Conservation (phyloP, 2,329 filamentous ascomycete genomes). For the Colletotrichum truncatum region DNA sequence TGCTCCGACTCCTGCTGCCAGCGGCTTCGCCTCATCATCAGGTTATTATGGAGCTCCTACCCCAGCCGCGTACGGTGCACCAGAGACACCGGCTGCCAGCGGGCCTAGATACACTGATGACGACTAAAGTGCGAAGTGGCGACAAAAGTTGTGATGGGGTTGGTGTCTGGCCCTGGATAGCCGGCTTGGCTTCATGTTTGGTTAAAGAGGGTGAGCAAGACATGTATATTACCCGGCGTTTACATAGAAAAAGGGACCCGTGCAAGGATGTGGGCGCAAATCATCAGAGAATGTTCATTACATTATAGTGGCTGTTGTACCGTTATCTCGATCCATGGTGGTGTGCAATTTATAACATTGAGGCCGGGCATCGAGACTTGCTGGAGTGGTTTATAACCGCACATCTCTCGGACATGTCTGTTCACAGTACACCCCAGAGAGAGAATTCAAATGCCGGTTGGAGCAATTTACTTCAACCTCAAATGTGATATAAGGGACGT, state of each 20-base stretch:
- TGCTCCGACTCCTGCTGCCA: slow-evolving; percentile 76
- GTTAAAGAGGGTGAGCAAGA: background rate
- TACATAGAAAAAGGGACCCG: slow-evolving; percentile 6
- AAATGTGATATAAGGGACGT: background rate
- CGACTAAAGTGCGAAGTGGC: slow-evolving; percentile 42
- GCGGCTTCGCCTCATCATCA: slow-evolving; percentile 55
- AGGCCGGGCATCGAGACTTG: too few relatives aligned
- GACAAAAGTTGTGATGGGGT: background rate
- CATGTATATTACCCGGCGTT: slow-evolving; percentile 31
- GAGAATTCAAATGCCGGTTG: background rate
- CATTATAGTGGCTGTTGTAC: background rate
- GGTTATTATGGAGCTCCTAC: slow-evolving; percentile 69
- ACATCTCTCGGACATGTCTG: background rate
- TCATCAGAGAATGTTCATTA: background rate
- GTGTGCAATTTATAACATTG: too few relatives aligned
- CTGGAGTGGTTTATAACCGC: too few relatives aligned
- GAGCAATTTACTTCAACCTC: background rate
- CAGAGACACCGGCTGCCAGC: slow-evolving; percentile 70
- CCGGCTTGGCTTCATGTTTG: slow-evolving; percentile 11
- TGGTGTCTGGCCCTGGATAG: background rate
- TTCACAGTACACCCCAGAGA: background rate
- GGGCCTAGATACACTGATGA: slow-evolving; percentile 64
- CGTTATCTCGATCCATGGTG: too few relatives aligned
- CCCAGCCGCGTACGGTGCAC: slow-evolving; percentile 67
- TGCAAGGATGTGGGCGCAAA: background rate